Percentiles rank a stretch among this genome's conserved stretches.
Conservation (phyloP, 2,329 filamentous ascomycete genomes). For the Botrytis cinerea region DNA sequence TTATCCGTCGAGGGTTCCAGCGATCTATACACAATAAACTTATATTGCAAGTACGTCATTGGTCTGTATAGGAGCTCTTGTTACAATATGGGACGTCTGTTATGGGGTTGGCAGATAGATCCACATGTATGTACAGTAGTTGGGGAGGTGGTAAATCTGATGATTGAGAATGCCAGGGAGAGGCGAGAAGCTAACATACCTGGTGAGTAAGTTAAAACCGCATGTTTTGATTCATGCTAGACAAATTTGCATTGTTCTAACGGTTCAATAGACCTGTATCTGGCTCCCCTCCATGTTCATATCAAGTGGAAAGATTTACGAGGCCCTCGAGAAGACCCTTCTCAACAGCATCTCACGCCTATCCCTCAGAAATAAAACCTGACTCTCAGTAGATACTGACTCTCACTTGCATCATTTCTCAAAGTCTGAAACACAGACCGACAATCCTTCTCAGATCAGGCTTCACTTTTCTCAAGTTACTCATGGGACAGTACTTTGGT, state of each 20-base stretch:
- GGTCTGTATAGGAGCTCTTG: neutral
- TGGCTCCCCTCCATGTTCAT: neutral
- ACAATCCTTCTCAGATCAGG: constrained; percentile 18
- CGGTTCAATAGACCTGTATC: constrained; percentile 8
- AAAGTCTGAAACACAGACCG: constrained; percentile 7
- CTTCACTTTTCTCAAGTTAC: neutral
- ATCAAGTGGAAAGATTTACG: neutral
- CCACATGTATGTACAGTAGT: neutral
- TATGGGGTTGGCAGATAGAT: constrained; percentile 3
- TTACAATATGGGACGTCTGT: constrained; percentile 11
- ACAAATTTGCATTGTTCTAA: constrained; percentile 1
- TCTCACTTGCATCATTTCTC: neutral
- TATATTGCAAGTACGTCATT: constrained; percentile 14
- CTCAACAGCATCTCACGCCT: neutral
- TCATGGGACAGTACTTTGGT: constrained; percentile 11
- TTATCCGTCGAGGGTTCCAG: neutral
- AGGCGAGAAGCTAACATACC: constrained; percentile 3
- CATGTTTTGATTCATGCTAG: constrained; percentile 19
- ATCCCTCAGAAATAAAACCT: neutral
- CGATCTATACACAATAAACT: neutral
- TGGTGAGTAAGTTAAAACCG: constrained; percentile 3
- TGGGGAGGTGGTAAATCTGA: neutral
- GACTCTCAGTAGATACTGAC: constrained; percentile 5
- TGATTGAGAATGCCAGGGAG: neutral
- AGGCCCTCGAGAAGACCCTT: neutral